These are phyloP conservation scores for Eucalyptus globulus DNA, from an alignment of 345 rosid species.

Conservation along the genomic window DNA sequence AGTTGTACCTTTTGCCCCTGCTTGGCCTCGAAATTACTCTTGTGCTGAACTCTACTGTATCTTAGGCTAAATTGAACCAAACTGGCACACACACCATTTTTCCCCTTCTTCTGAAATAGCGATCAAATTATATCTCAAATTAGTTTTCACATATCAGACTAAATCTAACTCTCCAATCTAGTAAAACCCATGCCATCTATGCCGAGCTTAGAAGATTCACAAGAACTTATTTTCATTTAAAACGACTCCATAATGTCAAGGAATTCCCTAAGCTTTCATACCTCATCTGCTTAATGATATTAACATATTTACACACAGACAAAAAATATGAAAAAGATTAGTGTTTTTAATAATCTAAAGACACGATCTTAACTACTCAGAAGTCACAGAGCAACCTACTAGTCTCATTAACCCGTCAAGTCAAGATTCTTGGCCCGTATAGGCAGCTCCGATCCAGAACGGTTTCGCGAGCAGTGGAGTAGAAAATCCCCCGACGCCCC, in stretches of 20 bases:
- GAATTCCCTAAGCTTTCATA: no score
- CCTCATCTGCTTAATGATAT: no score
- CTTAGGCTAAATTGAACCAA: not conserved
- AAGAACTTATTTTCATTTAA: not conserved
- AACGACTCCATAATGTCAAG: not conserved
- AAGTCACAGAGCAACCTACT: not conserved
- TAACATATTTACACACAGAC: no score
- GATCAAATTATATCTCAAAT: not conserved
- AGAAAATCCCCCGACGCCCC: not conserved
- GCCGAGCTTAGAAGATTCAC: not conserved
- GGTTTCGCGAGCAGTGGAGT: not conserved
- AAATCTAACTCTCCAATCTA: not conserved
- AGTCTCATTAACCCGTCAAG: not conserved
- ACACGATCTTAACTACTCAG: not conserved
- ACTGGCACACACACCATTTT: not conserved
- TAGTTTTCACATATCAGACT: not conserved
- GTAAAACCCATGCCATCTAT: not conserved
- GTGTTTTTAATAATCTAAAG: not conserved
- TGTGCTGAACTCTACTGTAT: not conserved
- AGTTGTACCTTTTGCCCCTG: not conserved
- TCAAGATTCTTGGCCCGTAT: not conserved
- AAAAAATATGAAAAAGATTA: no score
- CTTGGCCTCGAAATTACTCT: not conserved
- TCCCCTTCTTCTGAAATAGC: not conserved
- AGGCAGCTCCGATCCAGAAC: fast-evolving